Conservation (phyloP, 768 basidiomycete genomes). For the Hericium erinaceus region DNA sequence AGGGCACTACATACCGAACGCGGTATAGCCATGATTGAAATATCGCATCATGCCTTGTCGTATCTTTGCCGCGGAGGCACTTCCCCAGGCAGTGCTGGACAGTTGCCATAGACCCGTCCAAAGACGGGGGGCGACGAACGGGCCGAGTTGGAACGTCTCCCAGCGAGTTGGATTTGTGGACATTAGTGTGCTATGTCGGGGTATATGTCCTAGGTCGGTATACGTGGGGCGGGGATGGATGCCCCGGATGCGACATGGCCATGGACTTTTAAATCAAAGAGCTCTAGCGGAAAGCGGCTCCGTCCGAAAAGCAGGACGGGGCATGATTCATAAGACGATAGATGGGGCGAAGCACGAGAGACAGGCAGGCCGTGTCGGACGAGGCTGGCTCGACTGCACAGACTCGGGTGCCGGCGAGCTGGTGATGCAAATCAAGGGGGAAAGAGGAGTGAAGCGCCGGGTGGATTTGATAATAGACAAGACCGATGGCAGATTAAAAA, state of each 20-base stretch:
- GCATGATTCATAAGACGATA: not conserved
- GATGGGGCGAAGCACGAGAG: not conserved
- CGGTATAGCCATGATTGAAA: conserved; percentile 50
- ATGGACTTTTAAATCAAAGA: not conserved
- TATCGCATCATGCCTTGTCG: conserved; percentile 59
- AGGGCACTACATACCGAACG: conserved; percentile 39
- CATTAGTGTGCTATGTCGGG: not conserved
- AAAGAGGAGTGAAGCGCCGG: not conserved
- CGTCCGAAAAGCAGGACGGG: not conserved
- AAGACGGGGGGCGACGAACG: conserved; percentile 49
- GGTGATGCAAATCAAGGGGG: not conserved
- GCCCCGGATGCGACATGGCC: not conserved
- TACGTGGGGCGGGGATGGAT: not conserved
- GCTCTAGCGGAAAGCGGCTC: not conserved
- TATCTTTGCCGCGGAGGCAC: conserved; percentile 54
- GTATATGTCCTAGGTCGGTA: not conserved
- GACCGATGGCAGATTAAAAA: not conserved
- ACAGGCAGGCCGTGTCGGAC: not conserved
- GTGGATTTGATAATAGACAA: not conserved
- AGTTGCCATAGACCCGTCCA: conserved; percentile 83
- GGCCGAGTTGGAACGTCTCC: conserved; percentile 47
- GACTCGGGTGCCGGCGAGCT: not conserved
- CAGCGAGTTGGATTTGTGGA: not conserved
- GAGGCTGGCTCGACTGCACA: not conserved
- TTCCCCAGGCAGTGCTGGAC: conserved; percentile 81